Base-by-base conservation (phyloP, 345 rosid genomes). In the Pistacia vera region DNA sequence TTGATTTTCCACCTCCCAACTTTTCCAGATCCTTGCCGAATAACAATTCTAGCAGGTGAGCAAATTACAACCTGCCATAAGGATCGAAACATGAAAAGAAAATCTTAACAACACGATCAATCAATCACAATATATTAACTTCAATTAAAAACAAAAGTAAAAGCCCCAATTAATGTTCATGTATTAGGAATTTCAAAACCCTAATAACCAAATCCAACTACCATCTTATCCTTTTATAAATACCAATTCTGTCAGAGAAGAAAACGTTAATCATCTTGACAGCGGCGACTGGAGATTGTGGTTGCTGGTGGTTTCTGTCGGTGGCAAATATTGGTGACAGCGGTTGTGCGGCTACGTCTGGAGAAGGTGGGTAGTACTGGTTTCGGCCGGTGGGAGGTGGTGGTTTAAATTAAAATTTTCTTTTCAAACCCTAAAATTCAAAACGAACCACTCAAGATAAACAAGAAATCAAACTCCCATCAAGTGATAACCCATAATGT, bases 11-110 rank as follows among this genome's bases (percentile, higher is more conserved):
- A 94, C 78, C 82, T 90, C 57, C 99, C 99, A 82, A 92, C 81
- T 80, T 90, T 93, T 72, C 99, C 98, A 72, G 99, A 92, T 85
- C 99, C 98, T 88, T 92, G 97, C 56, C 94, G 99, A 9, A 93
- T 68, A 65, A 98, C 98, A 38, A 94, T 87, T 87, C 99, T 91
- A 38, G 97, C 98, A 8, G 99, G 98, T 72, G 98, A 92, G 75
- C 86, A 92, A 74, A 96, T 93, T 22, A 96, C 86, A 77, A 96
- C 98, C 99, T 95, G 84, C 11, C 55, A 77, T 52, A 62, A 66
- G 81, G 59, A 63, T 63, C 49, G 68, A 66, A 22, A 48, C 66
- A 35, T 70, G 22, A 54, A 62, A 30, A 33, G 22, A 63, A 41
- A 4, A 36, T 54, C 63, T 35, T 62, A 63, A n/a, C 12, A 51